Conservation (phyloP, 306 rosid genomes). For the Cicer chorassanicum region DNA sequence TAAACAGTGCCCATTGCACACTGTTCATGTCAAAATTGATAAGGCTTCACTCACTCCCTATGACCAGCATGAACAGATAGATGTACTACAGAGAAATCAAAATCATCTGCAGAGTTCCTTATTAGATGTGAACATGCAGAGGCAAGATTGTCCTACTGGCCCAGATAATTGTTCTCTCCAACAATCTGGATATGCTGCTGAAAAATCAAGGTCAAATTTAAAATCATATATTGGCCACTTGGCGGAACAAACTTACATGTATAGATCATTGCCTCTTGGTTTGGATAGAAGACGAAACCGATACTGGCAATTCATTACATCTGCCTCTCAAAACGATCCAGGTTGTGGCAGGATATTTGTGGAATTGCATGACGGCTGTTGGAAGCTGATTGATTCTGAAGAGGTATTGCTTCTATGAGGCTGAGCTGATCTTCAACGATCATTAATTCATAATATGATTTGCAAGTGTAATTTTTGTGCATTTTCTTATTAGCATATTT, state of each 20-base stretch:
- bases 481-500: conserved; percentile 29
- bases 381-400: conserved; percentile 81
- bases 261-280: conserved; percentile 79
- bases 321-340: conserved; percentile 74
- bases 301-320: conserved; percentile 76
- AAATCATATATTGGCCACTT: conserved; percentile 67
- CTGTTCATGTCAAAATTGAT: conserved; percentile 44
- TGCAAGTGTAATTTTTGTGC: conserved; percentile 14
- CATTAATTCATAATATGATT: conserved; percentile 19
- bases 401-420: conserved; percentile 58
- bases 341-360: conserved; percentile 85
- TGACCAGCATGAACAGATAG: conserved; percentile 48
- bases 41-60: conserved; percentile 43
- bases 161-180: conserved; percentile 53
- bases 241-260: conserved; percentile 71
- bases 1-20: conserved; percentile 50
- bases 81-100: conserved; percentile 46
- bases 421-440: conserved; percentile 34
- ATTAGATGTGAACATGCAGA: conserved; percentile 53
- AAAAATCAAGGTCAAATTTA: conserved; percentile 62
- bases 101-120: conserved; percentile 45
- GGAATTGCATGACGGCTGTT: conserved; percentile 66
- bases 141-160: conserved; percentile 54
- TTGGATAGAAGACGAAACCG: conserved; percentile 76
- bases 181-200: conserved; percentile 57